Evolutionary conservation across 2,329 filamentous ascomycete genomes (phyloP), one percentile per base, ranked within the genome.

Genomic region (Endoconidiophora polonica): DNA sequence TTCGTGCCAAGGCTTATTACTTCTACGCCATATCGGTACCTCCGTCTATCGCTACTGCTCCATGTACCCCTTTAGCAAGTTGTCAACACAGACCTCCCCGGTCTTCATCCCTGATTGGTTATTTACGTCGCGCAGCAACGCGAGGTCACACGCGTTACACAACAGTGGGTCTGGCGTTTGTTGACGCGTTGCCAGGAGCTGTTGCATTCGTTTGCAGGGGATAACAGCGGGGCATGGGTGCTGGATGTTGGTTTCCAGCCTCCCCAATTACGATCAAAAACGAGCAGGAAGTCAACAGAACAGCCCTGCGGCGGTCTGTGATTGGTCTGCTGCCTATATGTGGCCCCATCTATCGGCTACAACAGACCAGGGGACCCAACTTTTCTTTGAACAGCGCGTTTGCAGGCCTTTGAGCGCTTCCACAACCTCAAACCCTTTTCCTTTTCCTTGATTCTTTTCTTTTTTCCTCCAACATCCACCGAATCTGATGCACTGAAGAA

Each of bases 271-370:
- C n/a, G n/a, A 4, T 9, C 10, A 26, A 20, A n/a, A 26, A 36
- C 24, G 3, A 42, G 40, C 22, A 16, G 29, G 24, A 46, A 47
- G 44, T 53, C 50, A 53, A 53, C 26, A 53, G 26, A 49, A n/a
- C 26, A 23, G 42, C 16, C 6, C 18, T n/a, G n/a, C 5, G n/a
- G 29, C 18, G n/a, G n/a, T 14, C 6, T 49, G 43, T 55, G 45
- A 55, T 55, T 54, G 52, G 52, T 22, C 42, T 33, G 44, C 16
- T 24, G 22, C 22, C 48, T 40, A 48, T 46, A 46, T 45, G 40
- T 48, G 48, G 42, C 14, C 33, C 46, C 39, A 10, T 46, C 44
- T 33, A 23, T 12, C 16, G 43, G 26, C 9, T 43, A 22, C 40
- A 9, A 14, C 33, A 37, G 41, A 37, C 40, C 5, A 12, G 4